Base-by-base conservation (phyloP, 2,329 filamentous ascomycete genomes). In the Geosmithia flava region DNA sequence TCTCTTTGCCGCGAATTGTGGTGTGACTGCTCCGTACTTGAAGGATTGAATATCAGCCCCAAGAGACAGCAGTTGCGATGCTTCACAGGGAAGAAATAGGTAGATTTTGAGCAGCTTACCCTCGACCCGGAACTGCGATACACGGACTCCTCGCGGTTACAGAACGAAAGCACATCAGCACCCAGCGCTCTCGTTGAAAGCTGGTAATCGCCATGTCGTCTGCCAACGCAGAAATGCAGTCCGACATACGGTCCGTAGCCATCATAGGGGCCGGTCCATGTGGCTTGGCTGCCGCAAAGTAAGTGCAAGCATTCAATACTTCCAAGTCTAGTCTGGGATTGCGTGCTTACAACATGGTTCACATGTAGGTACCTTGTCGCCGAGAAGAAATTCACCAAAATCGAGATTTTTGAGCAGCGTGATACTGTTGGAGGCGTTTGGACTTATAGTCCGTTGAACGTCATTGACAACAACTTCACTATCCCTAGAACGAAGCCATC, bases 191-290 rank as follows among this genome's bases (percentile, higher is more conserved):
- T 27, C 23, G 23, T 27, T 27, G 23, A 27, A 8, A 27, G 23
- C 23, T 27, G 23, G 8, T 27, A 27, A 27, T 27, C 23, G 8
- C 4, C 23, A 27, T 27, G 23, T 8, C 23, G 4, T 8, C 23
- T 27, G 23, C 23, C 23, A 8, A 27, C 23, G 23, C 4, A 27
- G 23, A 27, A 27, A 27, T 27, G 23, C 23, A 27, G 47, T 51
- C 62, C 42, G 53, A 59, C 30, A 53, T 77, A 20, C 65, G 68
- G 48, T 70, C 65, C 15, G 70, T 88, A 53, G 83, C 81, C 51
- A 74, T 89, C 42, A 79, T 89, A 51, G 85, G 85, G n/a, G 84
- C 81, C 13, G 85, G 85, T 1, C 81, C 85, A 1, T 76, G 75
- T 51, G 85, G 85, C 7, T 66, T 88, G 3, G 76, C 78, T 48